A percentile compares a stretch with the other conserved stretches of the same genome.
Conservation (phyloP, 768 basidiomycete species). For the Clathrus columnatus region DNA sequence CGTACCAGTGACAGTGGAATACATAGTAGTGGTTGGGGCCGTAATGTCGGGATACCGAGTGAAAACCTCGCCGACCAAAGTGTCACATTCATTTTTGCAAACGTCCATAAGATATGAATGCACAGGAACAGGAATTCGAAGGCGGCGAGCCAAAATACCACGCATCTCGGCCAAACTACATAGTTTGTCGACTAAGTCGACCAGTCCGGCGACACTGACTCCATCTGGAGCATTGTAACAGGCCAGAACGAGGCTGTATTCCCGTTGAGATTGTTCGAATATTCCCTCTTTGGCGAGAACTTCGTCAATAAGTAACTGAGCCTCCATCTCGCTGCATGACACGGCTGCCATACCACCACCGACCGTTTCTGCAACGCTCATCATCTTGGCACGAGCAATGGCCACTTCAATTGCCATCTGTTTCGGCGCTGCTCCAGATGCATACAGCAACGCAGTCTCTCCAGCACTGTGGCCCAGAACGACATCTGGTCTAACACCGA, state of each 20-base stretch:
- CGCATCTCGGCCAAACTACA: constrained; percentile 21
- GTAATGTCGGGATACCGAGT: constrained; percentile 23
- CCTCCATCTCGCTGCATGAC: constrained; percentile 25
- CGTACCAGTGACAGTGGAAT: constrained; percentile 30
- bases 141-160: constrained; percentile 28
- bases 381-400: constrained; percentile 31
- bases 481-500: constrained; percentile 30
- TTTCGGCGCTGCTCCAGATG: constrained; percentile 33
- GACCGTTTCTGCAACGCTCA: constrained; percentile 25
- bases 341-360: constrained; percentile 39
- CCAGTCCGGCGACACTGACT: constrained; percentile 30
- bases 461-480: constrained; percentile 43
- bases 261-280: constrained; percentile 10
- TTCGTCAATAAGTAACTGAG: constrained; percentile 21
- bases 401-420: constrained; percentile 36
- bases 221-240: constrained; percentile 34
- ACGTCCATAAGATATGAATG: constrained; percentile 33
- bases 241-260: constrained; percentile 22
- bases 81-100: constrained; percentile 24
- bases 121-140: constrained; percentile 30
- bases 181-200: constrained; percentile 21
- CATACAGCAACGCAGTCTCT: constrained; percentile 35
- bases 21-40: constrained; percentile 24
- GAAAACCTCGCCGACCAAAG: constrained; percentile 25
- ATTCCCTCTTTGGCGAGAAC: constrained; percentile 15